phyloP scores from a whole-genome alignment of 2,329 filamentous ascomycete genomes.

The Malbranchea cinnamomea region DNA sequence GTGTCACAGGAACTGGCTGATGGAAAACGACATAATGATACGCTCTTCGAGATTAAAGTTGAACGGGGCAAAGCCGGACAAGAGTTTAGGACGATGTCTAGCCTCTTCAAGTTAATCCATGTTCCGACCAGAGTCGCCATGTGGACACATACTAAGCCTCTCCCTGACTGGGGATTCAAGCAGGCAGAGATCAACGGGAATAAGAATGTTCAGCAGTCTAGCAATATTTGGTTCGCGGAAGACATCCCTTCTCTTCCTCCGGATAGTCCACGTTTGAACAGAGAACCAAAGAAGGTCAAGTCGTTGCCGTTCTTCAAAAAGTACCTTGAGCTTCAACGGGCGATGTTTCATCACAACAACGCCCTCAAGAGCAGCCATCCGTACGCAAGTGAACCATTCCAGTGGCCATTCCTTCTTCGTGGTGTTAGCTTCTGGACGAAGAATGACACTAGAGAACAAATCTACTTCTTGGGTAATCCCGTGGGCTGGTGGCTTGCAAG shows the following conservation, averaged over 20 bases:
- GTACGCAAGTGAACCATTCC: conserved; percentile 85
- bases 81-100: conserved; percentile 78
- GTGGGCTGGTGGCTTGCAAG: conserved; percentile 95
- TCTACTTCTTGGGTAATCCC: conserved; percentile 96
- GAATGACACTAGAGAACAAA: conserved; percentile 85
- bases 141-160: conserved; percentile 91
- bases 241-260: conserved; percentile 66
- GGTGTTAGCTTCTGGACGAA: conserved; percentile 99
- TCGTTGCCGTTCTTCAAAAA: conserved; percentile 77
- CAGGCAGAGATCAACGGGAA: conserved; percentile 99
- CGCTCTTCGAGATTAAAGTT: conserved; percentile 80
- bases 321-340: conserved; percentile 89
- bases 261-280: conserved; percentile 59
- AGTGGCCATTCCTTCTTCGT: conserved; percentile 93
- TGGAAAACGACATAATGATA: conserved; percentile 67
- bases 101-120: conserved; percentile 93
- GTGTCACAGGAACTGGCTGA: conserved; percentile 57
- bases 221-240: conserved; percentile 90
- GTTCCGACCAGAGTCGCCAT: conserved; percentile 91
- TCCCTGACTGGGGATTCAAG: conserved; percentile 95
- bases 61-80: conserved; percentile 69
- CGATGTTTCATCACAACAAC: conserved; percentile 99
- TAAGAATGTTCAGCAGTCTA: conserved; percentile 79
- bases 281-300: conserved; percentile 66
- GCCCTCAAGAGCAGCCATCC: conserved; percentile 93